These are phyloP conservation scores for Hypomyces perniciosus DNA, from an alignment of 2,329 filamentous ascomycete species.

Conservation along the genomic window DNA sequence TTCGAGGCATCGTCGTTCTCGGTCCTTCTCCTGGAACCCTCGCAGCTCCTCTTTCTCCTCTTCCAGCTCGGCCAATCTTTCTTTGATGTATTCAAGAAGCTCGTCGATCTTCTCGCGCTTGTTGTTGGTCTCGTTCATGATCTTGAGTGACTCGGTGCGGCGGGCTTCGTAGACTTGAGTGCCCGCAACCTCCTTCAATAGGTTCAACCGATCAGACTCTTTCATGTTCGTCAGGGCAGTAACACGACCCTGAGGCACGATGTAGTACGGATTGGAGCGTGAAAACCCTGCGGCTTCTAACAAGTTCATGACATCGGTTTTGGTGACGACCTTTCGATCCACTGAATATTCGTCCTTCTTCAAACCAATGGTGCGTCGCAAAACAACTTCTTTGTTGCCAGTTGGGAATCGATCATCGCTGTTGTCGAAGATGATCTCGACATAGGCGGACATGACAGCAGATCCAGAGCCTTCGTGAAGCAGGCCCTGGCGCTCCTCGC, in stretches of 20 bases:
- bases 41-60: constrained; percentile 95
- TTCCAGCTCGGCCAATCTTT: constrained; percentile 81
- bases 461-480: constrained; percentile 98
- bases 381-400: constrained; percentile 80
- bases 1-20: constrained; percentile 83
- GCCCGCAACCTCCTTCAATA: constrained; percentile 96
- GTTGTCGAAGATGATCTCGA: constrained; percentile 98
- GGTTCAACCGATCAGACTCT: constrained; percentile 78
- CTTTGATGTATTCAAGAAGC: constrained; percentile 83
- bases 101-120: constrained; percentile 94
- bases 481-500: constrained; percentile 90
- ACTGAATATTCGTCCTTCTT: constrained; percentile 99
- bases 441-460: constrained; percentile 98
- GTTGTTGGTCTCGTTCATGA: constrained; percentile 94
- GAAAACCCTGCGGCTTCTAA: constrained; percentile 96
- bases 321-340: constrained; percentile 93
- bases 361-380: constrained; percentile 89
- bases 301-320: constrained; percentile 89
- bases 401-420: constrained; percentile 92
- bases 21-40: constrained; percentile 90
- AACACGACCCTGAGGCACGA: constrained; percentile 94
- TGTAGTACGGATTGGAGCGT: constrained; percentile 96
- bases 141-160: constrained; percentile 85
- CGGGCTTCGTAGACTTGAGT: constrained; percentile 95
- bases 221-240: constrained; percentile 98